Base-by-base conservation (phyloP, 345 rosid species). In the Brassica incana region DNA sequence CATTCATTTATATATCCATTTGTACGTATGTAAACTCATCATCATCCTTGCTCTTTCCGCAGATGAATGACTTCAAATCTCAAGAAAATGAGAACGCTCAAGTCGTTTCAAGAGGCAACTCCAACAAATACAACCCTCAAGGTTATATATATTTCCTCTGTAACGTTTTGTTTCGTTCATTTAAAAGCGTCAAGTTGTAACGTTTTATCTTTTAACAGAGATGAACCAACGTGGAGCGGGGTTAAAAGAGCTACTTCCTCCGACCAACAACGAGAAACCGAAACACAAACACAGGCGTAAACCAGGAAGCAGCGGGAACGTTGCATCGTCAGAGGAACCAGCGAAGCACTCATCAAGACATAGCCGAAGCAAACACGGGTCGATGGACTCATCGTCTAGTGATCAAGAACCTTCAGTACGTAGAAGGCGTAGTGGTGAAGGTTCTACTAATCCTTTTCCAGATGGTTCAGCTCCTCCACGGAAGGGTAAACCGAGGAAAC, bases 51-150 rank as follows among this genome's bases (percentile, higher is more conserved):
- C 50, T 0, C 0, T 27, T 16, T 9, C 32, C 12, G 25, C 80
- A 81, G 84, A 81, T 81, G 84, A 77, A 48, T 67, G 81, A 67
- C 74, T 81, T 81, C 60, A 81, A 77, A 72, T 20, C 84, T 72
- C 74, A 67, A 72, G 81, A 81, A 35, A 60, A 72, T 45, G 84
- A 81, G 60, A 72, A 71, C 14, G 81, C 54, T 36, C 84, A 67
- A 61, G 77, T 72, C 20, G 78, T 77, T 76, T 71, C 80, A 38
- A 72, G 84, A 65, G 84, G 77, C 61, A 75, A 81, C 36, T 77
- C 80, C 38, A 81, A 81, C 32, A 76, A 76, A 76, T 81, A 71
- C 77, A 71, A 66, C 45, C 83, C 74, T 0, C 80, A 72, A 81
- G 80, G 83, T 80, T 2, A n/a, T 1, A 43, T 40, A 45, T 48